Evolutionary conservation across 805 yeast genomes (phyloP).

Genomic region (Candida tammaniensis): DNA sequence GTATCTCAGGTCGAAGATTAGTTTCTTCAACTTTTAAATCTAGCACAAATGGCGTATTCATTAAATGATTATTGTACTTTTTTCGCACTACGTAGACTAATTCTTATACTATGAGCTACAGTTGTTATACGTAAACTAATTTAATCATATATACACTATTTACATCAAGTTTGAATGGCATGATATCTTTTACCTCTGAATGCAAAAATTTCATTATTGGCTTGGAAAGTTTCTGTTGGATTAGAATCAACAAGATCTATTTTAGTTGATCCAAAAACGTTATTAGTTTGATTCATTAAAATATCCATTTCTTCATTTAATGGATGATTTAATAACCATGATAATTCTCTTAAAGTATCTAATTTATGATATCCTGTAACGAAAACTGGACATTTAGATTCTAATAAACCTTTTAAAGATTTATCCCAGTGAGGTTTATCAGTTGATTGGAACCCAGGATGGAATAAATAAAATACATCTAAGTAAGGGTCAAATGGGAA

Average conservation of each 20-base stretch:
- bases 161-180: constrained; percentile 45
- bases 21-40: constrained; percentile 9
- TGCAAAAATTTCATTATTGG: constrained; percentile 86
- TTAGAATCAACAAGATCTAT: constrained; percentile 91
- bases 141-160: constrained; percentile 10
- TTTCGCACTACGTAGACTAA: background rate
- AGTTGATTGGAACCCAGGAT: constrained; percentile 88
- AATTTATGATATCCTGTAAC: constrained; percentile 84
- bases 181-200: constrained; percentile 97
- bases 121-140: too few relatives aligned
- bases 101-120: background rate
- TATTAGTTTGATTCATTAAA: constrained; percentile 68
- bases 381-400: constrained; percentile 89
- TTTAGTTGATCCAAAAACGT: constrained; percentile 80
- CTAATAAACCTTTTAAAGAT: constrained; percentile 81
- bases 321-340: constrained; percentile 66
- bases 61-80: too few relatives aligned
- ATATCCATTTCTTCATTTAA: constrained; percentile 70
- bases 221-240: constrained; percentile 92
- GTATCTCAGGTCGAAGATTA: background rate
- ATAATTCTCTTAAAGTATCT: constrained; percentile 68
- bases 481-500: constrained; percentile 97
- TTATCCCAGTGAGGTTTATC: constrained; percentile 83
- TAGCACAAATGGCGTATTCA: constrained; percentile 20
- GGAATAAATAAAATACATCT: constrained; percentile 91